These are phyloP conservation scores for Leccinum variicolor DNA, from an alignment of 768 basidiomycete species.

Conservation along the genomic window DNA sequence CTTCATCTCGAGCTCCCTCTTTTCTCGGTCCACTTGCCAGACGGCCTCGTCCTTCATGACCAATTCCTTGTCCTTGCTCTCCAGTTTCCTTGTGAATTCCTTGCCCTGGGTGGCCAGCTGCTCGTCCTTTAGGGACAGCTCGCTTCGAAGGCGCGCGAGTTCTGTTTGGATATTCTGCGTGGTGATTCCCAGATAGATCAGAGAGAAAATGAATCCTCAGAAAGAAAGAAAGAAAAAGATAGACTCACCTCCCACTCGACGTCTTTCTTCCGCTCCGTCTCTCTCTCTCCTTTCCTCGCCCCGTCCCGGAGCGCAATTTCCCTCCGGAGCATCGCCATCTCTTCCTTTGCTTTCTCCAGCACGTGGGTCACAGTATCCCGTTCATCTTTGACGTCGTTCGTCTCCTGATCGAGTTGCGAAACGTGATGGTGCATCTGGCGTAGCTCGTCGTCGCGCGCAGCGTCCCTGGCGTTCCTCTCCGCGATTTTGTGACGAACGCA, in stretches of 20 bases:
- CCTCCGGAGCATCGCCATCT: slow-evolving; percentile 54
- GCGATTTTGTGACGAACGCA: slow-evolving; percentile 76
- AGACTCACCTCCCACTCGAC: not conserved
- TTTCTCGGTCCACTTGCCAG: slow-evolving; percentile 55
- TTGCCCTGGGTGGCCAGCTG: slow-evolving; percentile 46
- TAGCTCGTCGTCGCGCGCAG: slow-evolving; percentile 75
- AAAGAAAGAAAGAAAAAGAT: not conserved
- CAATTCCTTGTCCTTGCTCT: not conserved
- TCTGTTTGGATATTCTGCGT: not conserved
- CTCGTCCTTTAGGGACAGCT: not conserved
- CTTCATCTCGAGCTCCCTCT: slow-evolving; percentile 56
- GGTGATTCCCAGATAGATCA: not conserved
- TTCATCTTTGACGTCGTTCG: slow-evolving; percentile 45
- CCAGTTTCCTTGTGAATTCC: not conserved
- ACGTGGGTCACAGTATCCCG: slow-evolving; percentile 35
- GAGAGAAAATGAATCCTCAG: not conserved
- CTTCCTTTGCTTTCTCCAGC: slow-evolving; percentile 48
- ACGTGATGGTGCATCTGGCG: slow-evolving; percentile 80
- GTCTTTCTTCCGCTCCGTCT: not conserved
- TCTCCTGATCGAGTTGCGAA: slow-evolving; percentile 68
- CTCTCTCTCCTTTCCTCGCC: not conserved
- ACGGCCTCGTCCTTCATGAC: slow-evolving; percentile 58
- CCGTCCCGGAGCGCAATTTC: not conserved
- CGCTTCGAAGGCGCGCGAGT: not conserved
- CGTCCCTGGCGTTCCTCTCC: slow-evolving; percentile 81